Base-by-base conservation (phyloP, 352 stramenopile genomes). In the Pythium diclinum region DNA sequence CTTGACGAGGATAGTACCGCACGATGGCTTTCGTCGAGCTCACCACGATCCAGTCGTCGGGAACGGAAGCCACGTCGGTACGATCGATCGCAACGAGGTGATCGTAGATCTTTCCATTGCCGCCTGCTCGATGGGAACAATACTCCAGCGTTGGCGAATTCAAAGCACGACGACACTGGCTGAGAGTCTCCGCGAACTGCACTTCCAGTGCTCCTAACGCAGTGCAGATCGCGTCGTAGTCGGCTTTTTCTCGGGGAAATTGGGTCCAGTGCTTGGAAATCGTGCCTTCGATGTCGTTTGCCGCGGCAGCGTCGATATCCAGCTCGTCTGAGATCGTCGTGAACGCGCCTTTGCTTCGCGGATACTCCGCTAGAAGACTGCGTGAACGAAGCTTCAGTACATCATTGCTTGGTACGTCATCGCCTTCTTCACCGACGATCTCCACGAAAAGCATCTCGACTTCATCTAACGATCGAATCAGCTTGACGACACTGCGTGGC, bases 11-110 rank as follows among this genome's bases (percentile, higher is more conserved):
- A 23, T 81, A 73, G 30, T 77, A 84, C 0, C 78, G 74, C 34
- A 85, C 69, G 14, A 79, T 3, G 10, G 73, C 69, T 56, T 75
- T 78, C 0, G 68, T 87, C 5, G 78, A 81, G 28, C 79, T 83
- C 6, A 87, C 69, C 17, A 81, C 48, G 11, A 83, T 60, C 78
- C 78, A 87, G 23, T 63, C 67, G 30, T 57, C 33, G 1, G 78
- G 74, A 32, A 85, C 73, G 13, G 3, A 13, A 17, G 3, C 14
- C 23, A 64, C 23, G 17, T 42, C 9, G 6, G 17, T 46, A 34
- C 63, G 54, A 7, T 56, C 34, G 17, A 69, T 36, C 16, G 14
- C 63, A 19, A 69, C 30, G 14, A 69, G 38, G 25, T 64, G 51
- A 32, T 54, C 49, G 3, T 25, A 44, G 6, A 17, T 25, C 23